Base-by-base conservation (phyloP, 164 flowering plant genomes). In the Nelumbo lutea region DNA sequence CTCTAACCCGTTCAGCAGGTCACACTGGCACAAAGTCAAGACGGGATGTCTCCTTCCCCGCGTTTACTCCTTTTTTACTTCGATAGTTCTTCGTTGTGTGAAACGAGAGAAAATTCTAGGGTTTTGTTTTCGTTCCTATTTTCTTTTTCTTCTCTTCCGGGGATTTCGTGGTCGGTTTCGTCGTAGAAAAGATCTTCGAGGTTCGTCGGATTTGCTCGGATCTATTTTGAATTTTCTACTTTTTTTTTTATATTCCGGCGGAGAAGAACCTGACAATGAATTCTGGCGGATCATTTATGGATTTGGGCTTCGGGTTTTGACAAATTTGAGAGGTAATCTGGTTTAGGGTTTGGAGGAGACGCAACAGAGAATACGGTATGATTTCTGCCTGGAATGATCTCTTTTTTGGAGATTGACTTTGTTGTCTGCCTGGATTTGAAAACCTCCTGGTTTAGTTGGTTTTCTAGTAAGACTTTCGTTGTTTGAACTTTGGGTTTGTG, bases 301-400 rank as follows among this genome's bases (percentile, higher is more conserved):
- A 27, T 27, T 27, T 27, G 27, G 27, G 27, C 11, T 46, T 51
- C 13, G 8, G 55, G 3, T 2, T 51, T 8, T 2, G 8, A 4
- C 4, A 46, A 46, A 7, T 7, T 46, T 46, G 5, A 46, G 48
- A 46, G 48, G 5, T 46, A 46, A 46, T 46, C 4, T 46, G 27
- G 48, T 46, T 7, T 46, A 46, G 7, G 7, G 48, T 46, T 46
- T 46, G 48, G 48, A 51, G 13, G 11, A 10, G 55, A 51, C 55
- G 55, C 4, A 51, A 51, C 2, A 3, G 11, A 51, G 55, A 51
- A 51, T 2, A 51, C 27, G 55, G 55, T 51, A 5, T 10, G 55
- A 7, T 51, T 51, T 70, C 67, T 47, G 62, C 51, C 72, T 70
- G 8, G 72, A 70, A 70, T 47, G 65, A 51, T 59, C 14, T 57